phyloP scores from a whole-genome alignment of 2,329 filamentous ascomycete genomes.

The Phaeosphaeriaceae sp. region DNA sequence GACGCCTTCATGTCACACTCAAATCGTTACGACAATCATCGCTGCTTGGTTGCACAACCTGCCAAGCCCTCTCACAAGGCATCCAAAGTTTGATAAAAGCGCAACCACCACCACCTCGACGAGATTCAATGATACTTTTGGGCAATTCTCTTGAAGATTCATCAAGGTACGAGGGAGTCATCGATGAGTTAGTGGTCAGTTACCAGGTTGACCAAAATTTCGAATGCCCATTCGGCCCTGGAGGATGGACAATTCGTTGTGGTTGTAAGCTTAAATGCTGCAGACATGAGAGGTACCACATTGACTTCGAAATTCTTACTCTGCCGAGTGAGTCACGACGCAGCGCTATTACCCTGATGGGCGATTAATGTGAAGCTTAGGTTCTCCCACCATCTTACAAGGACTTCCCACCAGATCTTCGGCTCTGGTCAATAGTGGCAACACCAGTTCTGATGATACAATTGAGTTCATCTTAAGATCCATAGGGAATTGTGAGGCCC shows the following conservation, averaged over 20 bases:
- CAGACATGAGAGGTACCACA: neutral
- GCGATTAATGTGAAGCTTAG: neutral
- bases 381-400: neutral
- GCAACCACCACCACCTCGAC: neutral
- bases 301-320: neutral
- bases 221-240: neutral
- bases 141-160: neutral
- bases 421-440: neutral
- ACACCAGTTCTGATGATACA: neutral
- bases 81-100: neutral
- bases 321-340: neutral
- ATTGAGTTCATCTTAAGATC: neutral
- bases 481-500: neutral
- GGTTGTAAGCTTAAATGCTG: neutral
- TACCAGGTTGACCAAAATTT: slow-evolving; percentile 1
- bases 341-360: neutral
- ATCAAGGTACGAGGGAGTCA: neutral
- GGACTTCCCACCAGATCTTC: neutral
- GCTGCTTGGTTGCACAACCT: neutral
- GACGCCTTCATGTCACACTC: neutral
- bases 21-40: neutral
- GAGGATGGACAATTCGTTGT: neutral
- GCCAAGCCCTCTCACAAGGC: neutral
- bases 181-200: neutral
- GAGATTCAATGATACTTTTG: neutral